These are phyloP conservation scores for Paraglomus brasilianum DNA, from an alignment of 192 early-diverging fungal genomes.

Conservation along the genomic window DNA sequence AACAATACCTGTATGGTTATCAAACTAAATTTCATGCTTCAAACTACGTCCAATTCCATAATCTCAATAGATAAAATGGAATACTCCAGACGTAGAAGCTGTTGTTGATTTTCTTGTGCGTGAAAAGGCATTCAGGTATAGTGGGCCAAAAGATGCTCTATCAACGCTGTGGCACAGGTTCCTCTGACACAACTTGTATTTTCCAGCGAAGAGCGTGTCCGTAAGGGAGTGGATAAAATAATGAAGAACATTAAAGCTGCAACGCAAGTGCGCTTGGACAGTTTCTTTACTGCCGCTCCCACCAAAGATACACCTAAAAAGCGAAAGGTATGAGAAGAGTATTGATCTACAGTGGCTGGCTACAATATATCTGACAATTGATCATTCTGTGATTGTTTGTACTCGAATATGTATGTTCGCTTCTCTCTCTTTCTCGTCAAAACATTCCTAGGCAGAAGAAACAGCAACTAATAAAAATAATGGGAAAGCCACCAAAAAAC, in stretches of 20 bases:
- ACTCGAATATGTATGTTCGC: too few relatives aligned
- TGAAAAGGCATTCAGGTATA: constrained; percentile 93
- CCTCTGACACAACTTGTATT: neutral
- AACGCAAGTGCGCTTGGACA: constrained; percentile 89
- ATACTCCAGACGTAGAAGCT: constrained; percentile 74
- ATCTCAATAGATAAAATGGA: constrained; percentile 67
- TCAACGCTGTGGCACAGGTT: neutral
- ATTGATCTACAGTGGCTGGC: constrained; percentile 1
- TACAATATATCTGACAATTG: too few relatives aligned
- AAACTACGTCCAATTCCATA: too few relatives aligned
- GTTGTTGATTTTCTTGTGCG: constrained; percentile 84
- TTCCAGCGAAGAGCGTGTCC: constrained; percentile 83
- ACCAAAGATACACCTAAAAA: constrained; percentile 32
- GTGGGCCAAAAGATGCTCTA: neutral
- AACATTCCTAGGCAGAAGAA: too few relatives aligned
- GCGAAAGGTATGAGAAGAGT: constrained; percentile 37
- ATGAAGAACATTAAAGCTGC: constrained; percentile 69
- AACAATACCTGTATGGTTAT: constrained; percentile 1
- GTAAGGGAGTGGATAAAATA: constrained; percentile 77
- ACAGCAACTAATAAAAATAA: too few relatives aligned
- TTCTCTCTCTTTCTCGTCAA: too few relatives aligned
- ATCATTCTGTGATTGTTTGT: too few relatives aligned
- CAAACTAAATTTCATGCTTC: neutral
- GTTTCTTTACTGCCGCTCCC: constrained; percentile 77
- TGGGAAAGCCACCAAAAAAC: too few relatives aligned